Base-by-base conservation (phyloP, 495 filamentous ascomycete genomes). In the Aspergillus coremiiformis region DNA sequence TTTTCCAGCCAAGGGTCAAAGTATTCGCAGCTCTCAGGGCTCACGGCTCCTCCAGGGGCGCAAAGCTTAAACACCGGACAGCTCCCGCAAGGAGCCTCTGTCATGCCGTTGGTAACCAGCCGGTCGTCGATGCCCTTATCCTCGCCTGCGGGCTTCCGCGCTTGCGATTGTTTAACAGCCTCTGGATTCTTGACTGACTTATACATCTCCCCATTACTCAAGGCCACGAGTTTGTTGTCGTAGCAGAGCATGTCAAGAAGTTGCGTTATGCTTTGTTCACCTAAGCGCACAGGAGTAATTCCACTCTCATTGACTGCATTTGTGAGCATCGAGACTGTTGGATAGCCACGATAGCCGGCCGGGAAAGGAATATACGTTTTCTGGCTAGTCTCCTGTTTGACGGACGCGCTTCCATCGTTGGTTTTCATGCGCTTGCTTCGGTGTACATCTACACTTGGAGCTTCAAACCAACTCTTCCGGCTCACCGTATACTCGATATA, bases 61-160 rank as follows among this genome's bases (percentile, higher is more conserved):
- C 93, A 98, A 17, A 96, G 73, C 33, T 86, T 81, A 69, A 96
- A 94, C n/a, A 96, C 93, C 0, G 94, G 93, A 65, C 93, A 98
- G 54, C 80, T 75, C 14, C 90, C 92, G 73, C 93, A 98, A 7
- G 93, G 93, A 3, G 84, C 83, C 58, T 96, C 89, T 1, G 86
- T 93, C 61, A 94, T 81, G 20, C 87, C 89, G 59, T 85, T 84
- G 50, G 71, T 77, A 20, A 68, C 69, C 8, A 69, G 50, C 10
- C 53, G 32, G 33, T 61, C 56, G 17, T 62, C 57, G 42, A 51
- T 60, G n/a, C 65, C 63, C n/a, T 50, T 46, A 12, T 59, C 63
- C 9, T 65, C 67, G 53, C 62, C 49, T 41, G 51, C 53, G 1
- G 64, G 52, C 44, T 74, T 72, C 19, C 66, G 68, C 26, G 71